Base-by-base conservation (phyloP, 78 protist genomes). In the Dictyostelium purpureum region DNA sequence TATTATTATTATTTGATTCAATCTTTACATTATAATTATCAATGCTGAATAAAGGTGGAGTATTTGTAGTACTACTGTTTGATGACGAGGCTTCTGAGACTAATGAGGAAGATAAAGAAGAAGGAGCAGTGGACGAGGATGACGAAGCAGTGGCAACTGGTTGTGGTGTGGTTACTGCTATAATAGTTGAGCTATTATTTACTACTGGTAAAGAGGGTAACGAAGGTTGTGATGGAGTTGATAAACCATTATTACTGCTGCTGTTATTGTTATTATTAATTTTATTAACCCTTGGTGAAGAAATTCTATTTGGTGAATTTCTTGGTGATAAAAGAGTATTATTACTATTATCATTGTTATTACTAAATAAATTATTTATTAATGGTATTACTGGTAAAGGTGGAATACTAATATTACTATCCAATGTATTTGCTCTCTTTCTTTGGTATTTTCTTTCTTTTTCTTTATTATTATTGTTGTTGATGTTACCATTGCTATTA, bases 371-470 rank as follows among this genome's bases (percentile, higher is more conserved):
- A 43, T 59, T 59, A 61, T 61, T 61, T 16, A 61, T 61, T 47
- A 42, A 45, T 35, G 81, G 81, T 28, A 52, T 75, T 49, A 75
- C 33, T 75, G 81, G 81, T 18, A 75, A 45, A 51, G 81, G 81
- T 75, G 81, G 81, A 4, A 75, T 51, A 52, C 47, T 47, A 67
- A 38, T 38, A 38, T 33, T 38, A 67, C 76, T 67, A 37, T 67
- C 54, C 10, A 10, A 10, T 7, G 76, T 38, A 10, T 67, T 24
- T 67, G 45, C 76, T 38, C 76, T 67, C 12, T 67, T 67, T 38
- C 51, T 67, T 38, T 67, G 76, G 3, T 40, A 33, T 11, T 43
- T 24, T 43, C 43, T 37, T 71, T 43, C 24, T 43, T 71, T 71
- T 56, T 56, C 10, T 12, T 10, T n/a, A n/a, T n/a, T n/a, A 63